Base-by-base conservation (phyloP, 176 grass and related monocot species). In the Avena sativa region DNA sequence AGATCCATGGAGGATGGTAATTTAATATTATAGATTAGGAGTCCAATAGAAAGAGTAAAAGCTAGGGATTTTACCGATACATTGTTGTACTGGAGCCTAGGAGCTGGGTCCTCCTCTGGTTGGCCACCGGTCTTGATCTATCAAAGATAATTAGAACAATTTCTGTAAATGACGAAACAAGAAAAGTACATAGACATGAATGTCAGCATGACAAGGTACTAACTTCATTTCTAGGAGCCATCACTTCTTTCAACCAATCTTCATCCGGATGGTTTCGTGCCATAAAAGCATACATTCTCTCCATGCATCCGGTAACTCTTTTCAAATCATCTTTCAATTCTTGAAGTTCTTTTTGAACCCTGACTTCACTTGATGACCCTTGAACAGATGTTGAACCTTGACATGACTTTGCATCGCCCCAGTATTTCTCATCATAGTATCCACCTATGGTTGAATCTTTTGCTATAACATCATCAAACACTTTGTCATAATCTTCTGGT, bases 391-490 rank as follows among this genome's bases (percentile, higher is more conserved):
- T 70, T 70, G 16, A 20, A 32, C 67, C 34, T 71, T 8, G 8
- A 20, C 16, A 40, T 40, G 20, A 9, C 34, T 7, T 43, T 43
- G 67, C 34, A 43, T 43, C 8, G 1, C 36, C 67, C 67, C 36
- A 71, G 9, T 71, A 71, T 8, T 40, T 43, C 34, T 71, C 67
- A 0, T 71, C 30, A 11, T 71, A 71, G 34, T 70, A 70, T 40
- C 34, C 34, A 40, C 67, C 34, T 20, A 70, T 34, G 19, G 32
- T 43, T 16, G 16, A 20, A 2, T 70, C 34, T 70, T 70, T 70
- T 19, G 67, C 67, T 9, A 70, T 70, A 40, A 70, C 67, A 40
- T 40, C 67, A 43, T 70, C 34, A 20, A 70, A 70, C 32, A 70
- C 67, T 40, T 69, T 69, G 32, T 69, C 66, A 69, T 36, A 38